A percentile compares a stretch with the other conserved stretches of the same genome.
Evolutionary conservation across 2,329 filamentous ascomycete species (phyloP).

Genomic region (Epichloe typhina): DNA sequence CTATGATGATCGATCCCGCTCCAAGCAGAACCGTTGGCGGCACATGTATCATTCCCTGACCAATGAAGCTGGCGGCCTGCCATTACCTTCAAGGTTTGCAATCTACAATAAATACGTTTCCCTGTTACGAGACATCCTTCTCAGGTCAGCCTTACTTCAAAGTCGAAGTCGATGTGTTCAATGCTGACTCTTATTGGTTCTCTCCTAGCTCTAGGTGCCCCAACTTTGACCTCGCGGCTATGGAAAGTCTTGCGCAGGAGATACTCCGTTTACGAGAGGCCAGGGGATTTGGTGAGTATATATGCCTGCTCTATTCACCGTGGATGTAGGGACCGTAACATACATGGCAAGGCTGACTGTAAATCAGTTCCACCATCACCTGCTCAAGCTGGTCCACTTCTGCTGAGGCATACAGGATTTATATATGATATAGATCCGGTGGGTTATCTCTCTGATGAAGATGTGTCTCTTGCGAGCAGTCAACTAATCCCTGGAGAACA

Average conservation of each 20-base stretch:
- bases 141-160: conserved; percentile 24
- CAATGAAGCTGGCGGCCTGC: conserved; percentile 36
- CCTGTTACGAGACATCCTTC: conserved; percentile 35
- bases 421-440: conserved; percentile 11
- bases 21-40: conserved; percentile 39
- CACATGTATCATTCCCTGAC: conserved; percentile 45
- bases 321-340: no score
- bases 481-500: conserved; percentile 13
- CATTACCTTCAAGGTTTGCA: conserved; percentile 38
- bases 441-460: conserved; percentile 4
- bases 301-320: background rate
- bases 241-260: conserved; percentile 35
- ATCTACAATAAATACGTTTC: conserved; percentile 43
- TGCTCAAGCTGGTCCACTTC: conserved; percentile 19
- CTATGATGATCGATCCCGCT: conserved; percentile 36
- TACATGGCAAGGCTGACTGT: background rate
- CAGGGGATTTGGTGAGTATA: conserved; percentile 36
- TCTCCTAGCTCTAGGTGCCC: conserved; percentile 19
- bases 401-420: conserved; percentile 19
- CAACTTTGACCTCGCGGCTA: conserved; percentile 40
- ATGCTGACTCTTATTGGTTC: conserved; percentile 8
- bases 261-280: conserved; percentile 39
- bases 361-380: conserved; percentile 16
- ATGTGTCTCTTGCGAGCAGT: background rate
- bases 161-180: background rate